Base-by-base conservation (phyloP, 768 basidiomycete genomes). In the Leccinum incarnatum region DNA sequence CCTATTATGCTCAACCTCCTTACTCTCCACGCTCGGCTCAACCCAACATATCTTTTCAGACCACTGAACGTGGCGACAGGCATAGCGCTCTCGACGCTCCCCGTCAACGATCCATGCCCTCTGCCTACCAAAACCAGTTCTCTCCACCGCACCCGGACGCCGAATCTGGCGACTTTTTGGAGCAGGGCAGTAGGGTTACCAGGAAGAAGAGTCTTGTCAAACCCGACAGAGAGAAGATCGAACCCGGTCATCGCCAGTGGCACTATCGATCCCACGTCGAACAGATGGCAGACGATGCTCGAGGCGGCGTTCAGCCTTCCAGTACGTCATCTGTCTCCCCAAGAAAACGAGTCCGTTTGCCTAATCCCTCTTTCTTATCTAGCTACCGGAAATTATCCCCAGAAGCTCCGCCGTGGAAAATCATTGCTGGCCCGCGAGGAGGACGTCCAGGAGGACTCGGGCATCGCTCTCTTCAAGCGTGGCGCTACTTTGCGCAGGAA, bases 161-260 rank as follows among this genome's bases (percentile, higher is more conserved):
- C 56, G 70, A 76, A 57, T 57, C 67, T 1, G 65, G 59, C n/a
- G 69, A 75, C 4, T 68, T 74, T 47, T 74, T 74, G 42, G 84
- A 84, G 64, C 77, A 80, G 3, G 74, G 78, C 15, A 78, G 79
- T 15, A 78, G 79, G 58, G 82, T 92, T 7, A 76, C 79, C 58
- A 78, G 97, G 70, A 98, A 97, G 81, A 95, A 95, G 81, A 91
- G 88, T 70, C 81, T 99, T 17, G 91, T 98, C 54, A 79, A 82
- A 56, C 96, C 96, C 5, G 96, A 99, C 74, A 80, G 96, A 57
- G 95, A 97, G 78, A 93, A 95, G 80, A 92, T 98, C 65, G 95
- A 98, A 68, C 94, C 95, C 10, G 86, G 86, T 45, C 94, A 98
- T 78, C 83, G 94, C 52, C 87, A 95, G 67, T 98, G 89, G 88